phyloP scores from a whole-genome alignment of 1,139 yeast genomes.

The Zygoascus hellenicus region DNA sequence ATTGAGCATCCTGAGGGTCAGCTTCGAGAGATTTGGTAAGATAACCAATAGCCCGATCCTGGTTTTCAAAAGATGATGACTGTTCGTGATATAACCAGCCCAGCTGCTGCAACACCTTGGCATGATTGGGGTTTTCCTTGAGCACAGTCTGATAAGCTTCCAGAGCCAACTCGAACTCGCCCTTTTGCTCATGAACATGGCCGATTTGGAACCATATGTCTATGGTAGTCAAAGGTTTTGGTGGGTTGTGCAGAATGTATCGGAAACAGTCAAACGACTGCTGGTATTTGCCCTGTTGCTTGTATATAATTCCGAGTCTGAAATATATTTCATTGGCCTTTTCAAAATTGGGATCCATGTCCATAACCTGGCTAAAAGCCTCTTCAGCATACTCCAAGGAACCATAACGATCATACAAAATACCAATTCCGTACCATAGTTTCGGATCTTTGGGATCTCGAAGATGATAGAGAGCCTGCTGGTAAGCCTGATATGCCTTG shows the following conservation, averaged over 20 bases:
- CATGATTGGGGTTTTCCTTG: constrained; percentile 85
- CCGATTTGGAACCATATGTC: constrained; percentile 99
- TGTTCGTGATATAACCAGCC: constrained; percentile 95
- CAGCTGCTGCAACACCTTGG: constrained; percentile 90
- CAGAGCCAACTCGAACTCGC: constrained; percentile 85
- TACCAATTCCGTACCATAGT: constrained; percentile 98
- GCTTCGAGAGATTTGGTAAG: constrained; percentile 82
- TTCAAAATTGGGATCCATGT: constrained; percentile 91
- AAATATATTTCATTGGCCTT: constrained; percentile 95
- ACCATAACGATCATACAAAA: constrained; percentile 90
- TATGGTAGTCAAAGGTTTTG: constrained; percentile 90
- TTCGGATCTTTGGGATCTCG: constrained; percentile 95
- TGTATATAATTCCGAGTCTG: constrained; percentile 93
- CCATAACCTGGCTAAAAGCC: constrained; percentile 92
- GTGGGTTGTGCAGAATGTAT: constrained; percentile 85
- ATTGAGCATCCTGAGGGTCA: constrained; percentile 86
- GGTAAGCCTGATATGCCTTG: constrained; percentile 93
- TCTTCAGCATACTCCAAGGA: constrained; percentile 96
- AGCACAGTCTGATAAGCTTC: constrained; percentile 94
- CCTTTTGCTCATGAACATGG: constrained; percentile 87
- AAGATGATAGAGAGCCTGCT: constrained; percentile 85
- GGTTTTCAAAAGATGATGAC: constrained; percentile 63
- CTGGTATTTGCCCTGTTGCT: constrained; percentile 82
- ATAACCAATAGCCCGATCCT: constrained; percentile 75
- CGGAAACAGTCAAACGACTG: constrained; percentile 91